phyloP scores from a whole-genome alignment of 192 early-diverging fungal species.

The Backusella sp. region DNA sequence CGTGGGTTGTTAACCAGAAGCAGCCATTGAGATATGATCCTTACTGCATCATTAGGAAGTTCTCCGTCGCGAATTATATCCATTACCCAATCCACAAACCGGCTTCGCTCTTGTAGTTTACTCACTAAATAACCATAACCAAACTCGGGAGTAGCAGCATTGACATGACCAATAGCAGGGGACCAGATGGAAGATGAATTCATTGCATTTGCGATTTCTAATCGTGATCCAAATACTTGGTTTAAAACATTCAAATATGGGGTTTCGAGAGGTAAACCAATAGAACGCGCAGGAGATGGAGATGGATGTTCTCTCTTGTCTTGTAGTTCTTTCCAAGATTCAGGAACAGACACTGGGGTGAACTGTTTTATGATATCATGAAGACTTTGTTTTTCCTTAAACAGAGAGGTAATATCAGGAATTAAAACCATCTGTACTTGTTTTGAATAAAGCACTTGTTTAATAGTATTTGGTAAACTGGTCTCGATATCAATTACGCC shows the following conservation, averaged over 20 bases:
- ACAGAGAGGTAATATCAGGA: background rate
- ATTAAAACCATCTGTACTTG: background rate
- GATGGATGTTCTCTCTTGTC: background rate
- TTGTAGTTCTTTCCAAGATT: background rate
- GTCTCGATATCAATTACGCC: background rate
- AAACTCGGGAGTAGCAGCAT: conserved; percentile 71
- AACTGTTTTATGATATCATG: background rate
- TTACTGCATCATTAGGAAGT: conserved; percentile 46
- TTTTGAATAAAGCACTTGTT: background rate
- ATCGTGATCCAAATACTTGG: conserved; percentile 71
- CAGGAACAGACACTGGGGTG: background rate
- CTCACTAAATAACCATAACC: conserved; percentile 77
- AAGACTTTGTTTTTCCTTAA: background rate
- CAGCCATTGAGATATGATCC: conserved; percentile 61
- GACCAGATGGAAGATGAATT: conserved; percentile 68
- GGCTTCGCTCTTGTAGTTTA: conserved; percentile 63
- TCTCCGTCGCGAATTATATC: conserved; percentile 51
- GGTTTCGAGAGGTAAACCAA: conserved; percentile 22
- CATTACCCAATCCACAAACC: conserved; percentile 59
- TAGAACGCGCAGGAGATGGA: background rate
- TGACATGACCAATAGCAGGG: conserved; percentile 42
- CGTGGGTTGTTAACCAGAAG: conserved; percentile 39
- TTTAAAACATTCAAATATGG: conserved; percentile 66
- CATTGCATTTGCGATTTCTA: conserved; percentile 76
- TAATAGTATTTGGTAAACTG: background rate